Percentiles rank a stretch among this genome's conserved stretches.
Evolutionary conservation across 148 eudicot species (phyloP).

Genomic region (Mesembryanthemum crystallinum): DNA sequence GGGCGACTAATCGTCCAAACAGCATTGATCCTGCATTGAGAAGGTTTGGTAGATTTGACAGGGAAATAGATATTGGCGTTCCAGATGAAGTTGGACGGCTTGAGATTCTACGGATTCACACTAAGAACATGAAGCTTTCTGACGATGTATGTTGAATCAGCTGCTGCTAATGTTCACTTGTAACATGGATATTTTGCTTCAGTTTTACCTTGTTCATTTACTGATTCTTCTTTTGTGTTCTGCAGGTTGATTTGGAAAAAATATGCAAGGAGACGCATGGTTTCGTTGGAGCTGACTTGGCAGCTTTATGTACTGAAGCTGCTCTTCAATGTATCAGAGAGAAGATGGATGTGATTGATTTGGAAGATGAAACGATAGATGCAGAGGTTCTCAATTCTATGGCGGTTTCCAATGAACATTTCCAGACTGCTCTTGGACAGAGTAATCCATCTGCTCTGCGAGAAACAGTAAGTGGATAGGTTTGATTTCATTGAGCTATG

Average conservation of each 20-base stretch:
- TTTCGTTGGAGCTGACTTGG: conserved; percentile 44
- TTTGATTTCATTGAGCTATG: neutral
- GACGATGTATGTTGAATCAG: conserved; percentile 25
- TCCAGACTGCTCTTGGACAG: conserved; percentile 38
- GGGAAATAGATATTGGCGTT: conserved; percentile 43
- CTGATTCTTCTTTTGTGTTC: conserved; percentile 1
- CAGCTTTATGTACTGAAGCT: conserved; percentile 47
- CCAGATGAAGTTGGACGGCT: conserved; percentile 49
- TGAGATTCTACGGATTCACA: conserved; percentile 50
- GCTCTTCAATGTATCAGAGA: conserved; percentile 49
- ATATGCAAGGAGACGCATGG: conserved; percentile 43
- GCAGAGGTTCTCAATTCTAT: conserved; percentile 43
- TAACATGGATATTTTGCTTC: neutral
- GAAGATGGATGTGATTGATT: conserved; percentile 46
- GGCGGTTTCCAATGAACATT: conserved; percentile 44
- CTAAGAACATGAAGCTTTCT: conserved; percentile 48
- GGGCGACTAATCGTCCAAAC: conserved; percentile 45
- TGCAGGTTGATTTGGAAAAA: conserved; percentile 42
- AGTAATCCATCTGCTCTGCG: conserved; percentile 42
- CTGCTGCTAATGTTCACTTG: neutral
- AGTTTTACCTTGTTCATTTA: neutral
- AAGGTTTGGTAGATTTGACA: conserved; percentile 45
- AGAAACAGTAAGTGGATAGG: conserved; percentile 30
- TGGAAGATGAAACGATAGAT: conserved; percentile 47
- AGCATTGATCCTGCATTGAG: conserved; percentile 46